phyloP scores from a whole-genome alignment of 163 green algal species.

The Prototheca cutis region DNA sequence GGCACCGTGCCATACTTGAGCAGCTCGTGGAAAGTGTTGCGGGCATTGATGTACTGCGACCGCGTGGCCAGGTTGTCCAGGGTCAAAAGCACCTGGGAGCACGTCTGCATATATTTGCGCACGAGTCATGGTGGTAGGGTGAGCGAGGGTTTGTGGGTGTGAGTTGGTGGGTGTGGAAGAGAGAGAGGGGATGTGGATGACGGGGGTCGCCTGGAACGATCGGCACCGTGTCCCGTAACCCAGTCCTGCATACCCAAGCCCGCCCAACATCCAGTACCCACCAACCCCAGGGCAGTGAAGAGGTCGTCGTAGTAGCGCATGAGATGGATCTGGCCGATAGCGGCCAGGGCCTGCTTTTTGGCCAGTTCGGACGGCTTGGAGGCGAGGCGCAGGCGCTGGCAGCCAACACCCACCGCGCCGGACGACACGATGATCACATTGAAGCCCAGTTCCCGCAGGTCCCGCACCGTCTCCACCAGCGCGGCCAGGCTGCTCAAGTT shows the following conservation, averaged over 20 bases:
- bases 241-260: no score
- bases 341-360: conserved; percentile 78
- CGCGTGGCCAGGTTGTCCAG: conserved; percentile 80
- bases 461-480: conserved; percentile 66
- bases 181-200: no score
- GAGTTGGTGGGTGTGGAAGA: no score
- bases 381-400: conserved; percentile 58
- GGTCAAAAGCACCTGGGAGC: conserved; percentile 85
- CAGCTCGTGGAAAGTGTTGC: conserved; percentile 84
- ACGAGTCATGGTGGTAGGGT: no score
- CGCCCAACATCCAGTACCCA: no score
- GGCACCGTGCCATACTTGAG: conserved; percentile 68
- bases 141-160: no score
- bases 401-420: conserved; percentile 80
- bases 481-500: conserved; percentile 69
- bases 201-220: no score
- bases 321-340: conserved; percentile 78
- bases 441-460: conserved; percentile 53
- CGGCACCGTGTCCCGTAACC: no score
- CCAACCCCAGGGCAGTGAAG: conserved; percentile 64
- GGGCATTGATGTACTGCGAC: conserved; percentile 78
- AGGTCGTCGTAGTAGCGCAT: conserved; percentile 91
- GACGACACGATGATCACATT: conserved; percentile 78
- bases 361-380: conserved; percentile 49
- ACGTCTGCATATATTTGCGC: conserved; percentile 59